Base-by-base conservation (phyloP, 2,329 filamentous ascomycete genomes). In the Trichophyton schoenleinii region DNA sequence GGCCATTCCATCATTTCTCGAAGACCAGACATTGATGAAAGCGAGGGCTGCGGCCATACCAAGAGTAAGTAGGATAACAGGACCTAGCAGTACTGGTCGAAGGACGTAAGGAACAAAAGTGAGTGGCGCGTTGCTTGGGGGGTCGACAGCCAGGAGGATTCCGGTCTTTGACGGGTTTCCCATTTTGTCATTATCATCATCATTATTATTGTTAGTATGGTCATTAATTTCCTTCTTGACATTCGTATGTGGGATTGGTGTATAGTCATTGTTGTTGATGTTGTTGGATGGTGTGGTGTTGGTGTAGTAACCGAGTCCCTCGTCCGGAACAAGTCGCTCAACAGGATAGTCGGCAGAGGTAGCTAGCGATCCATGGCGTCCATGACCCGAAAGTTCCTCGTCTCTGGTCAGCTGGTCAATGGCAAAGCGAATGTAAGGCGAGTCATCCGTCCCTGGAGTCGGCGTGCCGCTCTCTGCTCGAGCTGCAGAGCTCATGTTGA, bases 351-450 rank as follows among this genome's bases (percentile, higher is more conserved):
- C 60, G 15, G 67, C 66, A 18, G 41, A 44, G n/a, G 68, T 71
- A 0, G 65, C 65, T 64, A 74, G 65, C 57, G 79, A 78, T 60
- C 79, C 73, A 59, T 82, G 79, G 66, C 81, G 75, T 60, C 79
- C 76, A 61, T 80, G 77, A 8, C 81, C 79, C 62, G 78, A 75
- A 4, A 84, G 79, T 63, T 88, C 84, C 62, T 86, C 86, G 68
- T 88, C 83, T 57, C 87, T 80, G 4, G 90, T 95, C 67, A 97
- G 78, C 64, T 92, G 89, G 65, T 95, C 88, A 64, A 97, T 84
- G 46, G 92, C 91, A 72, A 94, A 95, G 65, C 87, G 87, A 65
- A 96, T 89, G 72, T 91, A 95, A 0, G 90, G 91, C 7, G 85
- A 87, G 69, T 95, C 88, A 69, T 96, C 91, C 44, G 90, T 78